phyloP scores from a whole-genome alignment of 345 rosid genomes.

The Dipteronia dyeriana region DNA sequence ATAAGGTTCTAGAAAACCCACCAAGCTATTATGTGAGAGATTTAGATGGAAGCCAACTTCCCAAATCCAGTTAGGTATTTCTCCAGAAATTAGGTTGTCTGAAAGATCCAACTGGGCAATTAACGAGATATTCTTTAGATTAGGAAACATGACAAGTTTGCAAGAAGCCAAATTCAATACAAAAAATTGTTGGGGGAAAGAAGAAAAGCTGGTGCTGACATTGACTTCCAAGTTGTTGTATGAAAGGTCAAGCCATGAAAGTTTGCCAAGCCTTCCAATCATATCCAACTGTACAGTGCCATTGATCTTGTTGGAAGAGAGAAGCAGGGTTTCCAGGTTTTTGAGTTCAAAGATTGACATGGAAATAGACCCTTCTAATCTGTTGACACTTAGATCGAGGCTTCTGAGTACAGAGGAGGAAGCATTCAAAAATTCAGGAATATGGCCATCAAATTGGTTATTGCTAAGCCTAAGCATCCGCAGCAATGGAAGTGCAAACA shows the following conservation, averaged over 20 bases:
- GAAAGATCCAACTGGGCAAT: conserved; percentile 27
- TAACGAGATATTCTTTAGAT: background rate
- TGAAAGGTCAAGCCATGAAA: conserved; percentile 42
- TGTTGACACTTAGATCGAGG: conserved; percentile 46
- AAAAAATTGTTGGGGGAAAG: conserved; percentile 4
- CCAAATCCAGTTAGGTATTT: conserved; percentile 48
- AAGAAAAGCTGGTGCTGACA: background rate
- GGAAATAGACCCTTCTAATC: conserved; percentile 37
- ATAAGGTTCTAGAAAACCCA: conserved; percentile 11
- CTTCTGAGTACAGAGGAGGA: conserved; percentile 17
- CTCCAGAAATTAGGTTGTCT: no score
- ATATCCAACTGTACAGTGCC: conserved; percentile 29
- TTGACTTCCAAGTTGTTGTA: conserved; percentile 32
- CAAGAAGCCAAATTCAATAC: conserved; percentile 6
- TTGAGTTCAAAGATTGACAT: conserved; percentile 5
- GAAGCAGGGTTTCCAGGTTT: conserved; percentile 28
- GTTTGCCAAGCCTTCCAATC: conserved; percentile 29
- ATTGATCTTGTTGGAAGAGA: conserved; percentile 48
- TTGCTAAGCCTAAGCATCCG: conserved; percentile 14
- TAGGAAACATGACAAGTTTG: conserved; percentile 29
- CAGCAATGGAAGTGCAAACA: conserved; percentile 24
- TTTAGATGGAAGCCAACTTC: background rate
- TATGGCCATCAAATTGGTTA: conserved; percentile 34
- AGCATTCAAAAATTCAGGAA: background rate
- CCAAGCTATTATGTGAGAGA: background rate